These are phyloP conservation scores for Sisymbrium irio DNA, from an alignment of 345 rosid genomes.

Conservation along the genomic window DNA sequence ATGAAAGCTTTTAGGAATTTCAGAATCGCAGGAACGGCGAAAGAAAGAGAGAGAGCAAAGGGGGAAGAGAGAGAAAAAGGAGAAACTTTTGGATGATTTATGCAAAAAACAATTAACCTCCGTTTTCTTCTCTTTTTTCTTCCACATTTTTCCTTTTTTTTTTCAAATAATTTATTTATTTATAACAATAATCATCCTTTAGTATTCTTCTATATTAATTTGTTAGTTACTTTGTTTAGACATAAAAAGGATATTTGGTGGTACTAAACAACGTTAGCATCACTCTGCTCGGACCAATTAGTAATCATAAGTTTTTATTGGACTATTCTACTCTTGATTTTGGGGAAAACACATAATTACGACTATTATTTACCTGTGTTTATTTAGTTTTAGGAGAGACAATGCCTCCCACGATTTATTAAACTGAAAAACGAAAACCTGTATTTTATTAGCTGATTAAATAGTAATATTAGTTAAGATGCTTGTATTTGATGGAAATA, in stretches of 20 bases:
- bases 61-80: not conserved
- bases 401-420: no score
- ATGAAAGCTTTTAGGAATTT: constrained; percentile 5
- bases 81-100: constrained; percentile 17
- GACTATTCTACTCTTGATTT: not conserved
- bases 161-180: not conserved
- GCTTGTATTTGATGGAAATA: not conserved
- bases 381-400: no score
- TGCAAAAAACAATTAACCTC: constrained; percentile 13
- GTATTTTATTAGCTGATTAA: no score
- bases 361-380: no score
- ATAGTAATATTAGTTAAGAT: no score
- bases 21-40: constrained; percentile 36
- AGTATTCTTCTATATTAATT: no score
- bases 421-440: no score
- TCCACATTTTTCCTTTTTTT: constrained; percentile 22
- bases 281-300: not conserved
- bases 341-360: no score
- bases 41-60: not conserved
- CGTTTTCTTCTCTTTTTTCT: constrained; percentile 25
- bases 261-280: not conserved
- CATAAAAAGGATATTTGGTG: no score
- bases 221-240: not conserved
- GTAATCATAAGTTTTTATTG: not conserved
- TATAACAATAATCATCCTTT: no score